phyloP scores from a whole-genome alignment of 345 rosid species.

The Turritis glabra region DNA sequence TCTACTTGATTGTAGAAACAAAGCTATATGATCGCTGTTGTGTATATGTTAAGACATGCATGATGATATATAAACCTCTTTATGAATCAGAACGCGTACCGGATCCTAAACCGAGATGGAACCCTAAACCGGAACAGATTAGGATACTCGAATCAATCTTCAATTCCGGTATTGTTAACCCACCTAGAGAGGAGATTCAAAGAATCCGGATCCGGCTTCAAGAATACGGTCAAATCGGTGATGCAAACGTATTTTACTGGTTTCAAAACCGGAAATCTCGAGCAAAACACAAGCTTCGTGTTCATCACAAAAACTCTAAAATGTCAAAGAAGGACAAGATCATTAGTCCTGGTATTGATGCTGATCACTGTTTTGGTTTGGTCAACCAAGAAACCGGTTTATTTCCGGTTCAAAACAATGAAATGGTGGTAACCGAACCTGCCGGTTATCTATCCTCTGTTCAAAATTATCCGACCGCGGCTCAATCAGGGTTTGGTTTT shows the following conservation, averaged over 20 bases:
- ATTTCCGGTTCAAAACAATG: constrained; percentile 43
- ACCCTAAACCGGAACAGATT: constrained; percentile 96
- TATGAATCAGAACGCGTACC: constrained; percentile 72
- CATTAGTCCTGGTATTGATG: background rate
- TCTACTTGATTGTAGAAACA: background rate
- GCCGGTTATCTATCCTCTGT: constrained; percentile 42
- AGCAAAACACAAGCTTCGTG: constrained; percentile 84
- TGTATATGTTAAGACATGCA: constrained; percentile 22
- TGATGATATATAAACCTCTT: background rate
- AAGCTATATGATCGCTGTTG: background rate
- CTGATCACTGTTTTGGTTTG: constrained; percentile 39
- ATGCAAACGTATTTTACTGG: constrained; percentile 96
- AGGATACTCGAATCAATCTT: constrained; percentile 87
- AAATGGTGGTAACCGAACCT: constrained; percentile 49
- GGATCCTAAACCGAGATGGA: constrained; percentile 98
- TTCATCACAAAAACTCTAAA: constrained; percentile 55
- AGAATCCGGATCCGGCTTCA: constrained; percentile 79
- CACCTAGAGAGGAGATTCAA: constrained; percentile 89
- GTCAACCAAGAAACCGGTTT: constrained; percentile 48
- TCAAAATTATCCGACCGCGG: constrained; percentile 16
- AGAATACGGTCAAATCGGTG: constrained; percentile 88
- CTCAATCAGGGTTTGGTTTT: constrained; percentile 26
- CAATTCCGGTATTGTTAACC: constrained; percentile 92
- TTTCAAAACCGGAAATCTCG: constrained; percentile 94
- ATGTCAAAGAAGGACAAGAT: constrained; percentile 21